A percentile compares a stretch with the other conserved stretches of the same genome.
Conservation (phyloP, 345 rosid genomes). For the Pistacia atlantica region DNA sequence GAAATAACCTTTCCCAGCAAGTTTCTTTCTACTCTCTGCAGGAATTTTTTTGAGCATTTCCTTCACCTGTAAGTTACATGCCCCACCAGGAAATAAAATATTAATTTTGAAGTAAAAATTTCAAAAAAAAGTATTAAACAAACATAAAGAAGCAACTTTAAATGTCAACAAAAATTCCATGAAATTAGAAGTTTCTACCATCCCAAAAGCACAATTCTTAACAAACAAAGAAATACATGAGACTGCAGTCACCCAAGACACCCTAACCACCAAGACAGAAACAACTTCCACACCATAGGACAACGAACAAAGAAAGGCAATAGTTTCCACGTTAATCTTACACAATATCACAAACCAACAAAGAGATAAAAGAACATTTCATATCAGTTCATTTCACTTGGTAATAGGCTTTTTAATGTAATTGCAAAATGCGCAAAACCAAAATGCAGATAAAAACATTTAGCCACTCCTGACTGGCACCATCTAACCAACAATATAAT, state of each 20-base stretch:
- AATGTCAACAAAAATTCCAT: background rate
- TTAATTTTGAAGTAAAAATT: background rate
- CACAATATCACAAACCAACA: background rate
- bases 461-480: background rate
- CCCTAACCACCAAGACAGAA: background rate
- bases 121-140: background rate
- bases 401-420: too few species aligned
- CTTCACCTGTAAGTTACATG: conserved; percentile 51
- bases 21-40: conserved; percentile 66
- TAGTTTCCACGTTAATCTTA: background rate
- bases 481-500: background rate
- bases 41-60: conserved; percentile 79
- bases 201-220: background rate
- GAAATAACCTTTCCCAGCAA: conserved; percentile 72
- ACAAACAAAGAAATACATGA: background rate
- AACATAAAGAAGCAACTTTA: conserved; percentile 4
- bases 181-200: background rate
- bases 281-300: background rate
- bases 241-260: background rate
- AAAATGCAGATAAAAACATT: background rate
- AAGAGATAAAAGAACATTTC: background rate
- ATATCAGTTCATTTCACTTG: too few species aligned
- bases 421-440: background rate
- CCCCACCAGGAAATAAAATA: conserved; percentile 9
- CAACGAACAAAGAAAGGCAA: background rate